These are phyloP conservation scores for Tetrahymena thermophila DNA, from an alignment of 73 alveolate genomes.

Conservation along the genomic window DNA sequence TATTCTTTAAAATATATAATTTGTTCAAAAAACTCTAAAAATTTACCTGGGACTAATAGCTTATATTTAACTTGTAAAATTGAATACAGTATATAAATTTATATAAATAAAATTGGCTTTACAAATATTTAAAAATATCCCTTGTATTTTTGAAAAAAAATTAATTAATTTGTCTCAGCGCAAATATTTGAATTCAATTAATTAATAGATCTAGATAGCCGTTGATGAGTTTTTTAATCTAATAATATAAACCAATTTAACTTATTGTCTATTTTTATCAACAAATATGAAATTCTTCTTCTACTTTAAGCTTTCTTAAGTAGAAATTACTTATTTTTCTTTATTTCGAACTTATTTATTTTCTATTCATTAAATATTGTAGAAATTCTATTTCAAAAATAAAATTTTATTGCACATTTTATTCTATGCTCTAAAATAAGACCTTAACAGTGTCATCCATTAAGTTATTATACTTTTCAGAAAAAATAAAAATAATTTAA, in stretches of 20 bases:
- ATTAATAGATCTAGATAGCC: background rate
- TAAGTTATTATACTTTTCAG: no score
- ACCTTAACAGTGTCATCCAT: no score
- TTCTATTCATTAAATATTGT: background rate
- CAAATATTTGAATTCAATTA: background rate
- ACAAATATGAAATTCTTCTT: background rate
- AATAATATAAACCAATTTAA: no score
- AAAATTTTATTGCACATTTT: no score
- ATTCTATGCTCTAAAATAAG: no score
- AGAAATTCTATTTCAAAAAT: background rate
- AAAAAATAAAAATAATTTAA: no score
- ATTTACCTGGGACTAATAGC: background rate
- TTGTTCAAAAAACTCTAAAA: background rate
- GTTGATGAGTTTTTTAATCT: background rate
- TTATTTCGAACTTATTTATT: no score
- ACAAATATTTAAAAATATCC: background rate
- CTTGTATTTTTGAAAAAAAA: background rate
- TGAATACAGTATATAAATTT: no score
- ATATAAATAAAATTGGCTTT: background rate
- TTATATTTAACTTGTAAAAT: no score
- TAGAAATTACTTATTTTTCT: background rate
- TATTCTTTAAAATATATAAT: no score
- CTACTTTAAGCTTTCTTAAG: background rate
- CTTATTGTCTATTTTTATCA: background rate
- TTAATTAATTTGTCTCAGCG: background rate